These are phyloP conservation scores for Trichoderma sp. DNA, from an alignment of 2,329 filamentous ascomycete species.

Conservation along the genomic window DNA sequence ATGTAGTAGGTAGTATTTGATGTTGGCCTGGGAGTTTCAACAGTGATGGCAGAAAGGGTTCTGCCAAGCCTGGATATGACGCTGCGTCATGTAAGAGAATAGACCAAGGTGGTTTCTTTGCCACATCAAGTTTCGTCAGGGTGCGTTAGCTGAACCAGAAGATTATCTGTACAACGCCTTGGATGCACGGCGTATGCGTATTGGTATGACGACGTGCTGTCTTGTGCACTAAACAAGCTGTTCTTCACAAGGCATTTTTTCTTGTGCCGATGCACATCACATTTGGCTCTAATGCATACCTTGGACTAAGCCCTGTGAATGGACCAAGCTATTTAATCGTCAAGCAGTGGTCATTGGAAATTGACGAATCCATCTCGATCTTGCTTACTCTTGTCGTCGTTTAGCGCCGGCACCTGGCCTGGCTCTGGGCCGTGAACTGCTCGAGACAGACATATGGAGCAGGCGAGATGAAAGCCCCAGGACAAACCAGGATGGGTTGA, in stretches of 20 bases:
- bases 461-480: slow-evolving; percentile 12
- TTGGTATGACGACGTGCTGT: not conserved
- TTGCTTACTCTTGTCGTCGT: slow-evolving; percentile 19
- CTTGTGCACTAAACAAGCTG: not conserved
- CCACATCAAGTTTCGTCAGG: not conserved
- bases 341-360: not conserved
- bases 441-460: not conserved
- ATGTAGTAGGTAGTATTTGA: not conserved
- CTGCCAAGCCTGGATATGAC: slow-evolving; percentile 1
- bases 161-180: not conserved
- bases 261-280: slow-evolving; percentile 13
- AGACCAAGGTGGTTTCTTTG: not conserved
- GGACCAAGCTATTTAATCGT: not conserved
- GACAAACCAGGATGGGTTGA: not conserved
- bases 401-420: slow-evolving; percentile 21
- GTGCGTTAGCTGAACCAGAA: not conserved
- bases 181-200: not conserved
- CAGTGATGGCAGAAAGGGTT: not conserved
- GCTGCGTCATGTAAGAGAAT: not conserved
- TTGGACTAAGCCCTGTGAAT: not conserved
- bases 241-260: slow-evolving; percentile 2
- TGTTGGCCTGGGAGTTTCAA: not conserved
- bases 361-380: slow-evolving; percentile 19
- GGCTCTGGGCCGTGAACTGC: slow-evolving; percentile 1
- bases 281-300: not conserved